A percentile compares a stretch with the other conserved stretches of the same genome.
phyloP scores from a whole-genome alignment of 2,329 filamentous ascomycete genomes.

The Blumeria hordei region DNA sequence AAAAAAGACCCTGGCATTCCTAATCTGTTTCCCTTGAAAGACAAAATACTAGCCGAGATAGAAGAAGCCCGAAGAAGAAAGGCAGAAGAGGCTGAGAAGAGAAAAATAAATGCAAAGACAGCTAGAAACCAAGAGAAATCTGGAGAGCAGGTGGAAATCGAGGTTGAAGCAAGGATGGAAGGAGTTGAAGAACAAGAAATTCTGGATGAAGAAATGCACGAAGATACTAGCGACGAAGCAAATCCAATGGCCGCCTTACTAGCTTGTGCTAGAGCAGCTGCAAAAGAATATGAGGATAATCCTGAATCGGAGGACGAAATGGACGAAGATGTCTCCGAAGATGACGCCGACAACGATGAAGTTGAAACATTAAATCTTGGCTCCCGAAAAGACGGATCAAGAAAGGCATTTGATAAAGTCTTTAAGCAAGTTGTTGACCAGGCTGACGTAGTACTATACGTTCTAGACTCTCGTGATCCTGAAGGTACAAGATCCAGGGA shows the following conservation, averaged over 20 bases:
- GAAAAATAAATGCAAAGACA: constrained; percentile 48
- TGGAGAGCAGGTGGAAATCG: constrained; percentile 20
- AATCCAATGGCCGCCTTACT: constrained; percentile 87
- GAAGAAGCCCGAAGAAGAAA: constrained; percentile 68
- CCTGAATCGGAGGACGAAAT: constrained; percentile 26
- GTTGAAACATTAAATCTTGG: constrained; percentile 27
- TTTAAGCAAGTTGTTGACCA: constrained; percentile 83
- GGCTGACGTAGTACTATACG: constrained; percentile 78
- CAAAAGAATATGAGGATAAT: constrained; percentile 41
- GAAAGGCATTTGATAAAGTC: constrained; percentile 80
- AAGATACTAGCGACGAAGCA: constrained; percentile 36
- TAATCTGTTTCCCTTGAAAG: constrained; percentile 94
- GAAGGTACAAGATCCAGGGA: constrained; percentile 77
- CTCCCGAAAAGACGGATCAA: constrained; percentile 36
- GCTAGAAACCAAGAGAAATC: constrained; percentile 33
- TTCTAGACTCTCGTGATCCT: constrained; percentile 77
- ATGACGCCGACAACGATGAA: constrained; percentile 21
- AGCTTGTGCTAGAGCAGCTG: constrained; percentile 58
- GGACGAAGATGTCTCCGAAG: constrained; percentile 25
- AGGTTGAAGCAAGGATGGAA: constrained; percentile 21
- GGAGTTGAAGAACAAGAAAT: constrained; percentile 23
- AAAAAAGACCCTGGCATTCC: constrained; percentile 98
- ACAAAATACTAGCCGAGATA: constrained; percentile 80
- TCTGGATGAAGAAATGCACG: constrained; percentile 27
- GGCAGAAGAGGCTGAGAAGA: constrained; percentile 49